Conservation (phyloP, 2,329 filamentous ascomycete species). For the Dactylellina haptotyla region DNA sequence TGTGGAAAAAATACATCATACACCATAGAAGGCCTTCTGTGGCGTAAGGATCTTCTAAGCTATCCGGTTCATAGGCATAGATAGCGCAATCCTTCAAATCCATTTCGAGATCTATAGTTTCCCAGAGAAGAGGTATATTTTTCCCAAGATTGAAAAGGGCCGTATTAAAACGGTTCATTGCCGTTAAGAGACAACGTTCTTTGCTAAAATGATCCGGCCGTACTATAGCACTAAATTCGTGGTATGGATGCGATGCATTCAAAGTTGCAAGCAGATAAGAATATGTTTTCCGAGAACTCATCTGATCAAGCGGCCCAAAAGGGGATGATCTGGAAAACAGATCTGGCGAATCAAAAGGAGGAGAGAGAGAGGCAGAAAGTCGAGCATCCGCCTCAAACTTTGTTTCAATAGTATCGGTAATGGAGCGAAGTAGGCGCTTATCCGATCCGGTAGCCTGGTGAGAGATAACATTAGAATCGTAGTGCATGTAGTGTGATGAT, state of each 20-base stretch:
- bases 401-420: conserved; percentile 88
- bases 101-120: conserved; percentile 94
- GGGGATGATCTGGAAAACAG: conserved; percentile 67
- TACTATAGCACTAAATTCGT: conserved; percentile 94
- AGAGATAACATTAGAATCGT: neutral
- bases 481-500: neutral
- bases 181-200: conserved; percentile 79
- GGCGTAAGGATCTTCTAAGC: conserved; percentile 80
- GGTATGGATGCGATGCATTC: conserved; percentile 94
- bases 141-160: conserved; percentile 80
- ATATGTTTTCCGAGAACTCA: conserved; percentile 88
- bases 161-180: conserved; percentile 88
- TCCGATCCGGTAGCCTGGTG: conserved; percentile 82
- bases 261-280: conserved; percentile 96
- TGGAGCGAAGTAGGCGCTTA: conserved; percentile 96
- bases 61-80: conserved; percentile 85
- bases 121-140: conserved; percentile 81
- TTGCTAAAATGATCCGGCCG: conserved; percentile 89
- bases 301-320: conserved; percentile 88
- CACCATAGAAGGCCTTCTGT: conserved; percentile 96
- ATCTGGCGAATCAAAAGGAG: conserved; percentile 78
- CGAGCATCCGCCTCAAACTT: conserved; percentile 89
- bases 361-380: conserved; percentile 85
- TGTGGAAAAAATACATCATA: conserved; percentile 97
- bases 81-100: conserved; percentile 85